Percentiles rank a stretch among this genome's conserved stretches.
phyloP scores from a whole-genome alignment of 495 filamentous ascomycete species.

The Hypoxylon cercidicola region DNA sequence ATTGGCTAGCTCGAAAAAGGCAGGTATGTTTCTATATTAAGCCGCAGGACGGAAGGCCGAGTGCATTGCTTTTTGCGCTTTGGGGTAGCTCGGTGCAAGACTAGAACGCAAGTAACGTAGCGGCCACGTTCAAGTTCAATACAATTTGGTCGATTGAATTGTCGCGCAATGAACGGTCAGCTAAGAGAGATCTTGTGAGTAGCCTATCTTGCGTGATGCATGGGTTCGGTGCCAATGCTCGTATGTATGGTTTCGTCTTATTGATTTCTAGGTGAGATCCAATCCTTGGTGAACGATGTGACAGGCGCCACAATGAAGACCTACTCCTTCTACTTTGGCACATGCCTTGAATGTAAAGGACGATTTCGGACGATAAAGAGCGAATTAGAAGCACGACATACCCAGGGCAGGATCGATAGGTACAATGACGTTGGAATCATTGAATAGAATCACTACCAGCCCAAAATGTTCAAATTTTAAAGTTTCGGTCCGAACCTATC shows the following conservation, averaged over 20 bases:
- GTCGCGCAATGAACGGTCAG: neutral
- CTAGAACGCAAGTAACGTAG: conserved; percentile 18
- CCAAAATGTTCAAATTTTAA: neutral
- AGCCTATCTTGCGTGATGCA: conserved; percentile 1
- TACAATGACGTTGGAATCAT: neutral
- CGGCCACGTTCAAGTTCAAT: neutral
- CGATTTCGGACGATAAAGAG: neutral
- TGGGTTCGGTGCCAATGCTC: too few relatives aligned
- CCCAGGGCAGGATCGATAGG: neutral
- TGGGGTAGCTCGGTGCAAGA: neutral
- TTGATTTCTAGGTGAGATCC: neutral
- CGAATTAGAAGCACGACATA: too few relatives aligned
- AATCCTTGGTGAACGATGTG: neutral
- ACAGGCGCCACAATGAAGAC: neutral
- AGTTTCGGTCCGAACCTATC: neutral
- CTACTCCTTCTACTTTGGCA: neutral
- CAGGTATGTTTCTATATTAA: conserved; percentile 20
- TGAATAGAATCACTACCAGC: neutral
- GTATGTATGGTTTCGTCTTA: neutral
- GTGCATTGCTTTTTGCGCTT: neutral
- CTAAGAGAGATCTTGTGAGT: neutral
- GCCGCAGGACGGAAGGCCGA: neutral
- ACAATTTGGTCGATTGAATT: neutral
- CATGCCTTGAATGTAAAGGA: neutral
- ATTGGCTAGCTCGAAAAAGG: conserved; percentile 1